Base-by-base conservation (phyloP, 1,284 basidiomycete species). In the Trametes pubescens region DNA sequence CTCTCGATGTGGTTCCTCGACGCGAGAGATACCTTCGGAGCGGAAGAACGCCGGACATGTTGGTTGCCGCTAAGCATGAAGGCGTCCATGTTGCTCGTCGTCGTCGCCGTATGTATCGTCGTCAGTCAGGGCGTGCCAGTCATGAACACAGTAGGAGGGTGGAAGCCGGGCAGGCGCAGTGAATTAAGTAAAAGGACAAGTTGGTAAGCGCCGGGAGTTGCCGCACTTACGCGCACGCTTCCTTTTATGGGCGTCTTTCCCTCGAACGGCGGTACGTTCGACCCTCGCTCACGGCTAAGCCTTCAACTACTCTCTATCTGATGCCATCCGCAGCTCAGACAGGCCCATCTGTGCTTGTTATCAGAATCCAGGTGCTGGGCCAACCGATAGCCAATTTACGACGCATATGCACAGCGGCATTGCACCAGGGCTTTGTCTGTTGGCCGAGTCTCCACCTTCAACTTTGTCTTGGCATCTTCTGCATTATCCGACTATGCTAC, bases 1-100 rank as follows among this genome's bases (percentile, higher is more conserved):
- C 65, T 71, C 62, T 71, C 69, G 54, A 73, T 68, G 22, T 72
- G 70, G 60, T 64, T 68, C 53, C 68, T 58, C 24, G 66, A 58
- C 2, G 69, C 67, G 18, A 72, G 65, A 22, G 70, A 64, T 29
- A 68, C 67, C 52, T 69, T 71, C 14, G 67, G 65, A 11, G 69
- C 66, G 2, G 63, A 49, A 16, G 59, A 40, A 8, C 60, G 65
- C 22, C 61, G 64, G 37, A 44, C 54, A 49, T 58, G 51, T 14
- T 51, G 48, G 40, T 51, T 51, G 21, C 57, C 53, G 21, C 32
- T 51, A n/a, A 60, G 43, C 34, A 57, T 34, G 35, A 64, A 60
- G 3, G 62, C 35, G 48, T 64, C 29, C 62, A 64, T 64, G n/a
- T 2, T 46, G 48, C 21, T 43, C 37, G 26, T 44, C 48, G 53